Evolutionary conservation across 2,329 filamentous ascomycete species (phyloP).

Genomic region (Davidsoniella neocaledoniae): DNA sequence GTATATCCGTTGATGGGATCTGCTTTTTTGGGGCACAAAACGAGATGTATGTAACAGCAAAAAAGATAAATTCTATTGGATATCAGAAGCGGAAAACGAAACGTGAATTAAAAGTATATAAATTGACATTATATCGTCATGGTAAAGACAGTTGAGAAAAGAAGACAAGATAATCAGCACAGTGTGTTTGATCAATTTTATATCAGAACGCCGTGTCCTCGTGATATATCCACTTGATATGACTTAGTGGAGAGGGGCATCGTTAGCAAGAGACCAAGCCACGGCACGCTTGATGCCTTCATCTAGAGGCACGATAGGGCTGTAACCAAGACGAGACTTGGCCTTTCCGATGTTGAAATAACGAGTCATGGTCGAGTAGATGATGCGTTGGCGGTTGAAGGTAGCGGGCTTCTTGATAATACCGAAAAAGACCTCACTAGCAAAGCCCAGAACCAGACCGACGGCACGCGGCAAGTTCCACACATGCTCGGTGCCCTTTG

Average conservation of each 20-base stretch:
- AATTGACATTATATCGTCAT: not conserved
- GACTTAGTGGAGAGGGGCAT: constrained; percentile 12
- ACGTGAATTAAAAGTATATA: constrained; percentile 1
- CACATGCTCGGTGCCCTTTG: constrained; percentile 34
- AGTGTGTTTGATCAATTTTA: too few species aligned
- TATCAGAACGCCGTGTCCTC: too few species aligned
- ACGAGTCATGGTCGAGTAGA: constrained; percentile 56
- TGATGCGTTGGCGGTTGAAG: constrained; percentile 42
- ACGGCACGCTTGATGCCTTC: constrained; percentile 44
- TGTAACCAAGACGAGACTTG: constrained; percentile 51
- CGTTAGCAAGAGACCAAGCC: constrained; percentile 34
- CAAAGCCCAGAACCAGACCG: constrained; percentile 33
- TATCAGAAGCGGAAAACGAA: not conserved
- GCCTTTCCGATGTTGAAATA: constrained; percentile 69
- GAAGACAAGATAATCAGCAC: not conserved
- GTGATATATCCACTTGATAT: too few species aligned
- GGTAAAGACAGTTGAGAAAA: not conserved
- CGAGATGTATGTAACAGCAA: too few species aligned
- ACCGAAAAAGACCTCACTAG: constrained; percentile 35
- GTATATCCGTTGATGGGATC: not conserved
- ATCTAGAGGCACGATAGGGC: constrained; percentile 46
- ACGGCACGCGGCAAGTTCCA: constrained; percentile 36
- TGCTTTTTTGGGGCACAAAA: not conserved
- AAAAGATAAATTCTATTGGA: too few species aligned
- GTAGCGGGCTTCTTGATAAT: constrained; percentile 36